A percentile compares a stretch with the other conserved stretches of the same genome.
phyloP scores from a whole-genome alignment of 495 filamentous ascomycete genomes.

The Podospora pseudoanserina region DNA sequence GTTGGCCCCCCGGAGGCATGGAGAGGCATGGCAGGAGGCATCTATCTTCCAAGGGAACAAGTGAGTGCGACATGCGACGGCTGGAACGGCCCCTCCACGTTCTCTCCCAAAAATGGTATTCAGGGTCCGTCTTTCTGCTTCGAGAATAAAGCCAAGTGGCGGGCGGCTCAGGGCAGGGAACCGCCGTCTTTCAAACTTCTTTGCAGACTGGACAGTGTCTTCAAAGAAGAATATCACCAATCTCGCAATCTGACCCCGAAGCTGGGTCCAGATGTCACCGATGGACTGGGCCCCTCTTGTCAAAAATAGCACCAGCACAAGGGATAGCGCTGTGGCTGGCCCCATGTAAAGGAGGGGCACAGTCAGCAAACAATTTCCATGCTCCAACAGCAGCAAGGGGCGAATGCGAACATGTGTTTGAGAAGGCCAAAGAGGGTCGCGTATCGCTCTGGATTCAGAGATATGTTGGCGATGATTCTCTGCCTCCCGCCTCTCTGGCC shows the following conservation, averaged over 20 bases:
- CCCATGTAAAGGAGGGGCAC: constrained; percentile 1
- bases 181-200: too few relatives aligned
- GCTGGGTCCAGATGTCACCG: background rate
- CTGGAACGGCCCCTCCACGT: too few relatives aligned
- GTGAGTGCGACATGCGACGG: background rate
- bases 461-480: background rate
- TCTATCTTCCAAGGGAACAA: background rate
- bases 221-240: background rate
- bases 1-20: background rate
- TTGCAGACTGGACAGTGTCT: background rate
- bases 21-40: background rate
- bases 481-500: background rate
- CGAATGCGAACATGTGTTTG: background rate
- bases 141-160: background rate
- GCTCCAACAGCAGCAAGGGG: background rate
- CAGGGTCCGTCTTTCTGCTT: background rate
- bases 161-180: too few relatives aligned
- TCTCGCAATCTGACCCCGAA: background rate
- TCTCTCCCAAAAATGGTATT: too few relatives aligned
- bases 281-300: background rate
- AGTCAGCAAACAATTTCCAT: constrained; percentile 6
- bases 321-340: background rate
- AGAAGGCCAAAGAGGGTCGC: background rate
- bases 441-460: background rate
- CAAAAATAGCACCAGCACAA: constrained; percentile 4